phyloP scores from a whole-genome alignment of 2,329 filamentous ascomycete species.

The Herpotrichia juniperi region DNA sequence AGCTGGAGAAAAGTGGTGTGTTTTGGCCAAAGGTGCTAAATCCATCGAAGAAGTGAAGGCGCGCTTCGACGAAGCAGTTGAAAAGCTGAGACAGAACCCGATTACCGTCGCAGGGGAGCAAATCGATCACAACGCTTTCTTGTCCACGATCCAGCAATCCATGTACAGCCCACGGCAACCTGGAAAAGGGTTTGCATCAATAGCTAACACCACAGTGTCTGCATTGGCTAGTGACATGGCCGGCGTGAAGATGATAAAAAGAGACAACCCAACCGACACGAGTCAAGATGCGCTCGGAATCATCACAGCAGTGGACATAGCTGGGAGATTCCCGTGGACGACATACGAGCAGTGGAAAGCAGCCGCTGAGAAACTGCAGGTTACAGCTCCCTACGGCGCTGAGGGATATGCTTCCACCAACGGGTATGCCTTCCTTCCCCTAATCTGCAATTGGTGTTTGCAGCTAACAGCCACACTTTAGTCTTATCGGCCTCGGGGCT shows the following conservation, averaged over 20 bases:
- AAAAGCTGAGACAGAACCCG: neutral
- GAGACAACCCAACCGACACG: neutral
- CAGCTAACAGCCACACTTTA: neutral
- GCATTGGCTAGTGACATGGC: neutral
- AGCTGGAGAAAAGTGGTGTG: conserved; percentile 46
- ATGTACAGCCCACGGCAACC: neutral
- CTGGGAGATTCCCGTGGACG: conserved; percentile 1
- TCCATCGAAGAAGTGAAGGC: neutral
- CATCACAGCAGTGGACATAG: conserved; percentile 5
- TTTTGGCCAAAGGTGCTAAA: neutral
- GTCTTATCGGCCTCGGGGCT: conserved; percentile 1
- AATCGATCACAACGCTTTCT: neutral
- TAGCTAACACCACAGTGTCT: neutral
- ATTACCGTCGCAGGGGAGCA: neutral
- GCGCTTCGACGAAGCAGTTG: neutral
- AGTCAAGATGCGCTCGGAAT: neutral
- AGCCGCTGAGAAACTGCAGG: neutral
- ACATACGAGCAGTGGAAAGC: conserved; percentile 5
- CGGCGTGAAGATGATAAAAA: neutral
- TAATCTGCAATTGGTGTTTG: neutral
- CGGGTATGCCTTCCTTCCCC: neutral
- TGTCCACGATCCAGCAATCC: neutral
- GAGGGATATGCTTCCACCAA: neutral
- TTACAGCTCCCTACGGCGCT: conserved; percentile 2
- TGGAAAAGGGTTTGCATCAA: neutral